These are phyloP conservation scores for Veloboletus limbatus DNA, from an alignment of 1,284 basidiomycete genomes.

Conservation along the genomic window DNA sequence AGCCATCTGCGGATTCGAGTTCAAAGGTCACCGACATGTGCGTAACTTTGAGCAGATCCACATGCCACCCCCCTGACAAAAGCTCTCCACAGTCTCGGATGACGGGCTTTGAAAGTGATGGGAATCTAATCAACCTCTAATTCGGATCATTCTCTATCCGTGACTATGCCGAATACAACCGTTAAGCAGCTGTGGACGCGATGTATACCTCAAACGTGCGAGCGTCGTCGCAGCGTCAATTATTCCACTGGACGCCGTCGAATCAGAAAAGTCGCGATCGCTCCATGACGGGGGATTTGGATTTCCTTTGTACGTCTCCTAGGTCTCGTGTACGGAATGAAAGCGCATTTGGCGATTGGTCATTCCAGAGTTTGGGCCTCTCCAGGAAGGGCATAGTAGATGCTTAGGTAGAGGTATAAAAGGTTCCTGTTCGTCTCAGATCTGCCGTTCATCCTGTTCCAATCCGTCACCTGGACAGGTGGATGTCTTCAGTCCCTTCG, in stretches of 20 bases:
- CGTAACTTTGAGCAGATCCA: not conserved
- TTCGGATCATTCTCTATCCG: slow-evolving; percentile 3
- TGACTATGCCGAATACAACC: slow-evolving; percentile 1
- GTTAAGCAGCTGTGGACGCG: slow-evolving; percentile 1
- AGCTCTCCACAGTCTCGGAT: not conserved
- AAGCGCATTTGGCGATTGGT: slow-evolving; percentile 26
- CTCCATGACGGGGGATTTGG: not conserved
- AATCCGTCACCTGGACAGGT: not conserved
- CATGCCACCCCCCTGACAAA: not conserved
- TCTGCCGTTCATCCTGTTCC: not conserved
- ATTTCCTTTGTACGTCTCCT: not conserved
- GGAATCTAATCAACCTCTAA: not conserved
- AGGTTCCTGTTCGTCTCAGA: not conserved
- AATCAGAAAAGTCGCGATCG: slow-evolving; percentile 19
- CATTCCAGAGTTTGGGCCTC: not conserved
- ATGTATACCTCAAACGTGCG: slow-evolving; percentile 7
- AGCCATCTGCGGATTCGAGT: not conserved
- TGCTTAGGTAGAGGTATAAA: slow-evolving; percentile 21
- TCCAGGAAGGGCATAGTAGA: not conserved
- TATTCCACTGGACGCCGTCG: not conserved
- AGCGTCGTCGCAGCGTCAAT: not conserved
- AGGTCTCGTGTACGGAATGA: not conserved
- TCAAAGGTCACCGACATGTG: not conserved
- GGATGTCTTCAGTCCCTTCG: slow-evolving; percentile 23
- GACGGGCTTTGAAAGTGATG: not conserved